phyloP scores from a whole-genome alignment of 228 moss, liverwort and hornwort species.

The Sphagnum fallax region DNA sequence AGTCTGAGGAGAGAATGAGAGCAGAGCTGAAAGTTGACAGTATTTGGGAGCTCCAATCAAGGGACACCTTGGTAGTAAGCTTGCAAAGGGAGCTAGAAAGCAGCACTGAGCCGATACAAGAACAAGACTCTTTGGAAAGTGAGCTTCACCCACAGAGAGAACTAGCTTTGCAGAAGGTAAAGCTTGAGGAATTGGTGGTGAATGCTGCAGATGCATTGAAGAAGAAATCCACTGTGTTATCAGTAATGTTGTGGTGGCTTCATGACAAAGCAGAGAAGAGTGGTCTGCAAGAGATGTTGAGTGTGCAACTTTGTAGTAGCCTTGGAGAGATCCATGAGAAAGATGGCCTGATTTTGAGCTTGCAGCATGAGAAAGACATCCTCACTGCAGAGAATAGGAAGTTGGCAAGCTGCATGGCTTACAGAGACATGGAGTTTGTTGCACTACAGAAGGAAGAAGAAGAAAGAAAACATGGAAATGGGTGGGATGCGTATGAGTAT shows the following conservation, averaged over 20 bases:
- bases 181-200: conserved; percentile 5
- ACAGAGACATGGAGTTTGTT: too few relatives aligned
- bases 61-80: neutral
- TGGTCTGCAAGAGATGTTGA: conserved; percentile 14
- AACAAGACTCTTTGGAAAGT: conserved; percentile 19
- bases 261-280: conserved; percentile 21
- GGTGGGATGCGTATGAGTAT: conserved; percentile 53
- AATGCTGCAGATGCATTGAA: neutral
- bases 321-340: conserved; percentile 13
- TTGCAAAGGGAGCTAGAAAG: conserved; percentile 12
- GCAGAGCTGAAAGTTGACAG: neutral
- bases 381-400: too few relatives aligned
- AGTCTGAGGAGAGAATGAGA: conserved; percentile 7
- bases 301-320: conserved; percentile 11
- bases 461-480: conserved; percentile 31
- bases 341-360: conserved; percentile 12
- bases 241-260: conserved; percentile 37
- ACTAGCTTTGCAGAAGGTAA: neutral
- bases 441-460: too few relatives aligned
- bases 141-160: neutral
- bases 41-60: too few relatives aligned
- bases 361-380: conserved; percentile 17
- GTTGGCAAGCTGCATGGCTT: too few relatives aligned
- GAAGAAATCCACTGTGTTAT: conserved; percentile 24
- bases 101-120: conserved; percentile 13